Evolutionary conservation across 2,329 filamentous ascomycete genomes (phyloP), one percentile per base, ranked within the genome.

Genomic region (Cryphonectria japonica): DNA sequence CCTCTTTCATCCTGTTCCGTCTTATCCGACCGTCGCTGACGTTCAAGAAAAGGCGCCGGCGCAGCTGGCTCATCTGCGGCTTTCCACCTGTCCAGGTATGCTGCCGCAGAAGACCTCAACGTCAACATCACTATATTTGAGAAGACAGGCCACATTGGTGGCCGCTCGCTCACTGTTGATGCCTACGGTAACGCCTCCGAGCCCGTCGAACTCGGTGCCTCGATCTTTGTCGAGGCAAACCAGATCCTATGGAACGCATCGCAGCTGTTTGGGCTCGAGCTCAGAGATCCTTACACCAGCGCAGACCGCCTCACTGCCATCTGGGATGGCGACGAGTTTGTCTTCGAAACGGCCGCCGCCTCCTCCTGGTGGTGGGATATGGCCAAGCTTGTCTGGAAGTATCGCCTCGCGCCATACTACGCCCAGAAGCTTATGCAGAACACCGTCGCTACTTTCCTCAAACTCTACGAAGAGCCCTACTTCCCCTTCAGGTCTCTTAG

Each of bases 111-210:
- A n/a, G 83, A 83, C 26, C 80, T 92, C 26, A 82, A 85, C 1
- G 78, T 95, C 71, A 92, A 97, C 75, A 91, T 98, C 76, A 97
- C 94, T 32, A 85, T 99, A 39, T 98, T 95, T 79, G 96, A 99
- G 78, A 92, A 91, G 75, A 90, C 89, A 22, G 80, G 84, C 43
- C 93, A 90, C 75, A 86, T 98, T 60, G 96, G 96, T 41, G 96
- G 96, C 11, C 92, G 96, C 37, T 92, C 92, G 9, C 93, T 95
- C 41, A 98, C 95, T 0, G 92, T 97, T 26, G 85, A 94, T 76
- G 91, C 90, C 2, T 95, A 92, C 78, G 86, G 88, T 74, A 86
- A 95, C 75, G 84, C 90, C 1, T 74, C 82, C 0, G 83, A 90
- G 54, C 92, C 92, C 1, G 87, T 97, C 50, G 96, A 99, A 80